phyloP scores from a whole-genome alignment of 169 alveolate species.

The Plasmodium ovale region DNA sequence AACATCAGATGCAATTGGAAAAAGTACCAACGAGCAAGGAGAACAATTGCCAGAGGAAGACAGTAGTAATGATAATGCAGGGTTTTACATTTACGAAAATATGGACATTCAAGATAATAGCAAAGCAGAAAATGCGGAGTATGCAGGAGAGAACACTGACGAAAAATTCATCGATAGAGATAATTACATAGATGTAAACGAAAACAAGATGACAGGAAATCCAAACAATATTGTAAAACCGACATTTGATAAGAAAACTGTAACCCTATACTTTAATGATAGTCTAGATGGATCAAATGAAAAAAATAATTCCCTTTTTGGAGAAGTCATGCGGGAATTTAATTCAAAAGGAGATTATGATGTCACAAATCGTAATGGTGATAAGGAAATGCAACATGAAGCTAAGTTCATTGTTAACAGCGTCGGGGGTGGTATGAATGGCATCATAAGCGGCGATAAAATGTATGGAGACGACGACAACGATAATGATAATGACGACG shows the following conservation, averaged over 20 bases:
- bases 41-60: no score
- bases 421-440: not conserved
- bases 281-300: not conserved
- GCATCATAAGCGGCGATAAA: not conserved
- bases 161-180: not conserved
- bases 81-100: not conserved
- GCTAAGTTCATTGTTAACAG: not conserved
- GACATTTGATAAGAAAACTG: no score
- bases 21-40: no score
- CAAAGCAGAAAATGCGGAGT: not conserved
- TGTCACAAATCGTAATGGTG: not conserved
- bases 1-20: no score
- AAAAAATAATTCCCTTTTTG: not conserved
- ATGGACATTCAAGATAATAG: not conserved
- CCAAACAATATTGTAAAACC: not conserved
- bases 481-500: not conserved
- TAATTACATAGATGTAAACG: not conserved
- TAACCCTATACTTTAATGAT: no score
- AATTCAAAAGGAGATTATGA: not conserved
- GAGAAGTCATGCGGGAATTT: not conserved
- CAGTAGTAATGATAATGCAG: not conserved
- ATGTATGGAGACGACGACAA: not conserved
- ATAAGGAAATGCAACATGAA: not conserved
- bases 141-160: not conserved
- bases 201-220: not conserved